Conservation (phyloP, 441 rosid species). For the Gossypium lobatum region DNA sequence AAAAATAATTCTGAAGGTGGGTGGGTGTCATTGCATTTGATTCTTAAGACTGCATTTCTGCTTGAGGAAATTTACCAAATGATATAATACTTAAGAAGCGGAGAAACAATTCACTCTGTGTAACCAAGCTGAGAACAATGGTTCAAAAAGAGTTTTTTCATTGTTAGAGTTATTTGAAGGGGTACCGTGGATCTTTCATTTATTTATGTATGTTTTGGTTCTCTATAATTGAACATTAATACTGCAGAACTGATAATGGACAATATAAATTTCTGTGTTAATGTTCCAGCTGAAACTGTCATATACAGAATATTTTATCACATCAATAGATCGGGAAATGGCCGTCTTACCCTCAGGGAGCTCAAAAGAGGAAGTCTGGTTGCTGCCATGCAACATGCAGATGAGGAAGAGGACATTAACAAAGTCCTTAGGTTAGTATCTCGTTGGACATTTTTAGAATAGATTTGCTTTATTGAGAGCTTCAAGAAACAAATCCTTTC, state of each 20-base stretch:
- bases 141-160: not conserved
- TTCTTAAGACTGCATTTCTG: not conserved
- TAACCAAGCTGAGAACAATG: not conserved
- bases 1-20: not conserved
- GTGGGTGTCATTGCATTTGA: not conserved
- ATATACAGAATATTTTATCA: constrained; percentile 68
- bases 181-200: not conserved
- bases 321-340: constrained; percentile 58
- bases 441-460: not conserved
- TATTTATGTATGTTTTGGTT: not conserved
- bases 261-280: constrained; percentile 14
- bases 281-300: constrained; percentile 63
- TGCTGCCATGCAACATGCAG: constrained; percentile 55
- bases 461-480: not conserved
- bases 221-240: not conserved
- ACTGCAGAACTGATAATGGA: constrained; percentile 16
- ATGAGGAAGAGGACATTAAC: constrained; percentile 64
- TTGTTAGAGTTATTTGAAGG: not conserved
- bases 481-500: not conserved
- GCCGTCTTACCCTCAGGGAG: constrained; percentile 62
- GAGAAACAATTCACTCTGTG: not conserved
- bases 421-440: constrained; percentile 53
- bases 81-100: not conserved
- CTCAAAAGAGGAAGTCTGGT: constrained; percentile 56
- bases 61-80: not conserved